Percentiles rank a stretch among this genome's conserved stretches.
These are phyloP conservation scores for Alliaria petiolata DNA, from an alignment of 345 rosid species.

Conservation along the genomic window DNA sequence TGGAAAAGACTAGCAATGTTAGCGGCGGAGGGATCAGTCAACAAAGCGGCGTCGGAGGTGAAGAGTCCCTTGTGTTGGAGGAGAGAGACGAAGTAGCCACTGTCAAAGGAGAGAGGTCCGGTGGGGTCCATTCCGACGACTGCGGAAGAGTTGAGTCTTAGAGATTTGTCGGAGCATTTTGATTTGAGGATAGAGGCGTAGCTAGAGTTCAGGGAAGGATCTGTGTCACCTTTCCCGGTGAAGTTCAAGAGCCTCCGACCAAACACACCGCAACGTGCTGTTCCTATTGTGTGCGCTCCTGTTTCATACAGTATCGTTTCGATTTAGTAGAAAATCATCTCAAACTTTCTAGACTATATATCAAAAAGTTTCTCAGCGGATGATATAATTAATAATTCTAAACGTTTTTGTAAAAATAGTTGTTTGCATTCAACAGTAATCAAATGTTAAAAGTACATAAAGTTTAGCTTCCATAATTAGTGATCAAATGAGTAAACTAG, in stretches of 20 bases:
- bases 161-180: constrained; percentile 38
- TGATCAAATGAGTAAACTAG: no score
- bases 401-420: background rate
- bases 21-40: constrained; percentile 36
- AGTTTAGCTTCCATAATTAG: background rate
- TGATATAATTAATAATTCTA: background rate
- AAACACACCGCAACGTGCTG: constrained; percentile 44
- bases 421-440: background rate
- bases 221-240: constrained; percentile 56
- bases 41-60: constrained; percentile 52
- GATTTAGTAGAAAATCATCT: no score
- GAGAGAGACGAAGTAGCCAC: constrained; percentile 39
- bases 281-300: constrained; percentile 71
- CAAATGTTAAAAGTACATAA: background rate
- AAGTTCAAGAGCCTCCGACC: constrained; percentile 50
- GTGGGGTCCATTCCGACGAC: constrained; percentile 51
- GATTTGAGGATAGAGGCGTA: constrained; percentile 39
- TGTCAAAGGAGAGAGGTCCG: constrained; percentile 41
- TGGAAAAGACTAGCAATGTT: constrained; percentile 9
- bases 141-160: constrained; percentile 15
- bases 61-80: constrained; percentile 39
- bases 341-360: background rate
- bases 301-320: background rate
- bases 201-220: constrained; percentile 40
- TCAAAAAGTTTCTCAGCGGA: background rate